Base-by-base conservation (phyloP, 805 yeast genomes). In the Kodamaea lidongshanica region DNA sequence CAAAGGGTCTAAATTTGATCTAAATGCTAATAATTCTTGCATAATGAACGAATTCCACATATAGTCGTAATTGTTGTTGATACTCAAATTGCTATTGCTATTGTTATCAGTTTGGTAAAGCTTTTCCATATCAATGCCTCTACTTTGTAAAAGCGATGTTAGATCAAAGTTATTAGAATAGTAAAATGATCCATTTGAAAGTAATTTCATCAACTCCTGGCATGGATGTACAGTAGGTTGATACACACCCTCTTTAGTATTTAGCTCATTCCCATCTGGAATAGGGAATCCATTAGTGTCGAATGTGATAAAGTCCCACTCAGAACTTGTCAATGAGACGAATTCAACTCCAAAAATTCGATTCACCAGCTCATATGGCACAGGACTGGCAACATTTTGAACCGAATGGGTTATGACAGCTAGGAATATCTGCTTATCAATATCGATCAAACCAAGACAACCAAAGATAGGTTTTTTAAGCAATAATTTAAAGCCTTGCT, bases 31-130 rank as follows among this genome's bases (percentile, higher is more conserved):
- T 29, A 89, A 70, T 39, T 86, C 95, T 32, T 77, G 71, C 79
- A 88, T 79, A 78, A 92, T 74, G 52, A 83, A 89, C 6, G 82
- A 72, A 53, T 92, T 92, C 98, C 99, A 92, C 97, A 92, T 89
- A 51, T 83, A 92, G 42, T 87, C 88, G 28, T 75, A 77, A 50
- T 81, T 89, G 42, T 74, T 79, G 26, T 82, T 65, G 16, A 50
- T 50, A 4, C 37, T 38, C 11, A 27, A 26, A n/a, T 22, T 32
- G n/a, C 15, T 18, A 23, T 24, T 15, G 18, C 35, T 31, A 2
- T 27, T 25, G 10, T 21, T 12, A 2, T 41, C 30, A 8, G 33
- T 34, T 3, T 32, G 28, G 6, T 31, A 24, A 12, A 48, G 35
- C 28, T 42, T 44, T 2, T 35, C 58, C 1, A 55, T 49, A 23